Conservation (phyloP, 2,329 filamentous ascomycete genomes). For the Botrytis byssoidea region DNA sequence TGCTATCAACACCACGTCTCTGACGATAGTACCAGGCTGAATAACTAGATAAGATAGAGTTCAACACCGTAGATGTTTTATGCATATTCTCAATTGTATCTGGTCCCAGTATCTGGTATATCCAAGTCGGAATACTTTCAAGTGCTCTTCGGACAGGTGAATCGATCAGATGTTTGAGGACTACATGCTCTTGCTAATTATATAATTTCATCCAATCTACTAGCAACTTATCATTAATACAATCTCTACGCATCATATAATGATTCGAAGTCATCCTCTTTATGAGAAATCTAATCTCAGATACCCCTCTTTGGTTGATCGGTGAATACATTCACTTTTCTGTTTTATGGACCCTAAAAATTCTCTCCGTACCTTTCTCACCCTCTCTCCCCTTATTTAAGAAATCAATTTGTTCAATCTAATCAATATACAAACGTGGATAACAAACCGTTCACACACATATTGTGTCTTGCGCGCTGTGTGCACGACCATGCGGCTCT, state of each 20-base stretch:
- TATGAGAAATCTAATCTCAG: too few species aligned
- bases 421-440: accelerated
- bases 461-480: not conserved
- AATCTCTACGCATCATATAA: too few species aligned
- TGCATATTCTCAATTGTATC: too few species aligned
- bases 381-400: too few species aligned
- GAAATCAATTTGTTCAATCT: accelerated
- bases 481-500: accelerated
- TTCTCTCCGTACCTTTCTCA: accelerated
- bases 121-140: not conserved
- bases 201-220: not conserved
- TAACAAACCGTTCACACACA: not conserved
- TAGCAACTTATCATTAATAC: too few species aligned
- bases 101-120: accelerated
- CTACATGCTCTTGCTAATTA: not conserved
- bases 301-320: not conserved
- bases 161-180: not conserved
- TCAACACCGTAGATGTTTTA: too few species aligned
- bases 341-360: accelerated
- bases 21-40: not conserved
- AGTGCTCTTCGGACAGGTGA: not conserved
- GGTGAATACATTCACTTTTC: not conserved
- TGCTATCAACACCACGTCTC: not conserved
- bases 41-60: not conserved
- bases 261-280: too few species aligned